phyloP scores from a whole-genome alignment of 306 rosid genomes.

The Urtica urens region DNA sequence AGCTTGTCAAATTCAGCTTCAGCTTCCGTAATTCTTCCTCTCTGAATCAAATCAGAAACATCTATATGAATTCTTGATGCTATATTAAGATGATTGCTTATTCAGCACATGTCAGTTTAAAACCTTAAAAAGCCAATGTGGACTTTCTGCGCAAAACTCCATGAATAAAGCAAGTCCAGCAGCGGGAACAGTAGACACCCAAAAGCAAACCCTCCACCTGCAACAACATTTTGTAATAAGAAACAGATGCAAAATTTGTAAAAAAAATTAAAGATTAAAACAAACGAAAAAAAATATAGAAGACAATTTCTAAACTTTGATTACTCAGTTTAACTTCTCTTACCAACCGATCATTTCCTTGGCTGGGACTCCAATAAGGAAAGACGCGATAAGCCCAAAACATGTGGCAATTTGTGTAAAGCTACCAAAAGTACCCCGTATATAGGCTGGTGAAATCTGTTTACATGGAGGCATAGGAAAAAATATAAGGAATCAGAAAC shows the following conservation, averaged over 20 bases:
- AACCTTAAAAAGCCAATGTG: slow-evolving; percentile 86
- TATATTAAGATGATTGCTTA: slow-evolving; percentile 12
- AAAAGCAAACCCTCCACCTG: slow-evolving; percentile 87
- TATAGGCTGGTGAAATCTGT: slow-evolving; percentile 67
- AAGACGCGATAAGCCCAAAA: slow-evolving; percentile 63
- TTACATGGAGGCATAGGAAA: slow-evolving; percentile 18
- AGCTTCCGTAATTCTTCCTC: slow-evolving; percentile 63
- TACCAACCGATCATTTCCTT: slow-evolving; percentile 72
- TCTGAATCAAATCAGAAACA: slow-evolving; percentile 33
- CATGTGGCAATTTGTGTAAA: slow-evolving; percentile 79
- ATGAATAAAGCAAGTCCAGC: slow-evolving; percentile 49
- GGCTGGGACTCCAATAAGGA: slow-evolving; percentile 65
- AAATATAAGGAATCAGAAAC: background rate
- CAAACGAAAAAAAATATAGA: background rate
- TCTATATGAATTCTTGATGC: background rate
- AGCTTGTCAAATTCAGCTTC: slow-evolving; percentile 67
- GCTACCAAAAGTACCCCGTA: slow-evolving; percentile 71
- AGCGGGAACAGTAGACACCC: slow-evolving; percentile 66
- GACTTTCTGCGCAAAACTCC: slow-evolving; percentile 85
- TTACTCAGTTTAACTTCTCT: slow-evolving; percentile 17
- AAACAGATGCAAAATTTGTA: background rate
- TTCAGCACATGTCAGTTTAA: slow-evolving; percentile 13
- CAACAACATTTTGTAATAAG: slow-evolving; percentile 12
- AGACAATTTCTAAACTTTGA: background rate
- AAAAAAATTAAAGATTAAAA: background rate